phyloP scores from a whole-genome alignment of 352 stramenopile species.

The Phytophthora syringae region DNA sequence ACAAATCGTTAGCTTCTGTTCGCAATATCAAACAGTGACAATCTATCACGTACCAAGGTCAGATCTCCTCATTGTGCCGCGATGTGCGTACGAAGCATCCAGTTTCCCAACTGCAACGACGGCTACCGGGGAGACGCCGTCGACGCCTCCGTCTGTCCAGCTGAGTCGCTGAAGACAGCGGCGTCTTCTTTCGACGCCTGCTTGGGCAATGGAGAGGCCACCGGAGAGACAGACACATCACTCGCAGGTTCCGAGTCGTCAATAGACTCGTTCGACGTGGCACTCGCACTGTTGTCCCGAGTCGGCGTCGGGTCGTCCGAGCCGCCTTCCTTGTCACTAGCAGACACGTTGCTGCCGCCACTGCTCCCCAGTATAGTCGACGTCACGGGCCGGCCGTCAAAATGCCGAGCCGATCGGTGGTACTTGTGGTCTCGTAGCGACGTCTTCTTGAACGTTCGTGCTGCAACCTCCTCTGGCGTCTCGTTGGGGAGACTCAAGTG shows the following conservation, averaged over 20 bases:
- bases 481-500: slow-evolving; percentile 43
- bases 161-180: slow-evolving; percentile 27
- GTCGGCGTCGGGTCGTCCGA: slow-evolving; percentile 14
- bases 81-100: slow-evolving; percentile 31
- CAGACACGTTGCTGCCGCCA: slow-evolving; percentile 26
- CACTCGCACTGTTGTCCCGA: slow-evolving; percentile 40
- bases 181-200: slow-evolving; percentile 37
- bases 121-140: slow-evolving; percentile 6
- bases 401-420: slow-evolving; percentile 32
- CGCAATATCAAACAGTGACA: not conserved
- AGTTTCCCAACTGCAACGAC: slow-evolving; percentile 11
- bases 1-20: slow-evolving; percentile 16
- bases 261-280: slow-evolving; percentile 51
- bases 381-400: slow-evolving; percentile 33
- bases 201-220: slow-evolving; percentile 26
- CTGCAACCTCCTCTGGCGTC: slow-evolving; percentile 28
- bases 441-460: slow-evolving; percentile 28
- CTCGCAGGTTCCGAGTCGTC: slow-evolving; percentile 45
- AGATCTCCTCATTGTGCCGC: slow-evolving; percentile 39
- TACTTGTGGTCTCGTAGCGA: slow-evolving; percentile 43
- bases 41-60: slow-evolving; percentile 40
- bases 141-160: too few species aligned
- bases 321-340: slow-evolving; percentile 25
- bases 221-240: slow-evolving; percentile 39
- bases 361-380: slow-evolving; percentile 23